These are phyloP conservation scores for Vitis hybrid DNA, from an alignment of 177 flowering plant species.

Conservation along the genomic window DNA sequence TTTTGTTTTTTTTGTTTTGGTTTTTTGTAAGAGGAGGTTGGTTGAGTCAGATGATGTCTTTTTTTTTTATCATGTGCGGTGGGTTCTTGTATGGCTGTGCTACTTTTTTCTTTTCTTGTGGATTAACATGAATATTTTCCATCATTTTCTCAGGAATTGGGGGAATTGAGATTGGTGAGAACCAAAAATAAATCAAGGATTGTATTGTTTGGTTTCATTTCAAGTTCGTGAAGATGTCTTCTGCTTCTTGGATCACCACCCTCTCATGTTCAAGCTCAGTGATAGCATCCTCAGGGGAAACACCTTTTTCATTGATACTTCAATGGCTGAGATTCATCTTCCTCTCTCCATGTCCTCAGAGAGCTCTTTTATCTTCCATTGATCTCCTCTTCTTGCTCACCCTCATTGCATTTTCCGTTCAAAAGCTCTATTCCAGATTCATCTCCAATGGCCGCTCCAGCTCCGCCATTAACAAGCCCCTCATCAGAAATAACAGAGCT, in stretches of 20 bases:
- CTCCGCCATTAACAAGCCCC: conserved; percentile 37
- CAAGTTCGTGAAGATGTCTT: conserved; percentile 30
- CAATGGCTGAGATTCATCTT: conserved; percentile 76
- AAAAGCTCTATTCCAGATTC: conserved; percentile 47
- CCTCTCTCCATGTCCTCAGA: conserved; percentile 87
- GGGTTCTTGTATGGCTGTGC: no score
- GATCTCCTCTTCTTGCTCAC: conserved; percentile 56
- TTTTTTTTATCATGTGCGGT: no score
- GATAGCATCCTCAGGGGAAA: conserved; percentile 20
- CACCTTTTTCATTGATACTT: conserved; percentile 19
- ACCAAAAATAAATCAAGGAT: background rate
- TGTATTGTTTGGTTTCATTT: background rate
- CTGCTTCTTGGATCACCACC: conserved; percentile 47
- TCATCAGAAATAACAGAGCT: conserved; percentile 25
- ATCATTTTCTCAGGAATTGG: conserved; percentile 4
- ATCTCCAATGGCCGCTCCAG: conserved; percentile 8
- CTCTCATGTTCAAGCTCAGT: conserved; percentile 47
- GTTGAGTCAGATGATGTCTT: no score
- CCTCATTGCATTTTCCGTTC: conserved; percentile 42
- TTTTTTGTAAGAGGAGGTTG: no score
- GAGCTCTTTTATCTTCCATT: conserved; percentile 53
- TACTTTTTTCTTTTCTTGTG: no score
- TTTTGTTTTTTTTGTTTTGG: no score
- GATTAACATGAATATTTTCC: background rate
- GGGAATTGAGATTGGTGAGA: background rate